phyloP scores from a whole-genome alignment of 139 green algal species.

The Tetratostichococcus sp. region DNA sequence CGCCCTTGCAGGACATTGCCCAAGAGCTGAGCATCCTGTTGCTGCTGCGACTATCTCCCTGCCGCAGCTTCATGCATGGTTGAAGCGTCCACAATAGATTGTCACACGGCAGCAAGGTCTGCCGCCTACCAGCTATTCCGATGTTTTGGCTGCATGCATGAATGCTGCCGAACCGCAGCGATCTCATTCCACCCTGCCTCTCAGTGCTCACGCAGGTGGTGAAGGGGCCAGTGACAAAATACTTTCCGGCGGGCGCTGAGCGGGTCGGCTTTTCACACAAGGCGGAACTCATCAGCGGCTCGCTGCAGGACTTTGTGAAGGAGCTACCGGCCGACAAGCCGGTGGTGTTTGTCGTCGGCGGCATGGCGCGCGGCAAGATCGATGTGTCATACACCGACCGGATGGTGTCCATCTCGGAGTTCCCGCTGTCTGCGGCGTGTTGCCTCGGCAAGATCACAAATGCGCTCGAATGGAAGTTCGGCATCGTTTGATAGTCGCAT shows the following conservation, averaged over 20 bases:
- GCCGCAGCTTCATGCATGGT: too few species aligned
- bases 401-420: conserved; percentile 85
- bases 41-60: too few species aligned
- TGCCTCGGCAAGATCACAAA: conserved; percentile 81
- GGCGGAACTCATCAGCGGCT: conserved; percentile 47
- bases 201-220: conserved; percentile 76
- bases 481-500: conserved; percentile 64
- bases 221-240: conserved; percentile 83
- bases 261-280: conserved; percentile 81
- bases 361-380: conserved; percentile 89
- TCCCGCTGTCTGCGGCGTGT: conserved; percentile 86
- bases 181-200: too few species aligned
- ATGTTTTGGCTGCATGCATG: too few species aligned
- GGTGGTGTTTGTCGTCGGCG: conserved; percentile 87
- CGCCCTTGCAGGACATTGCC: too few species aligned
- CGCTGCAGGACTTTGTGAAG: conserved; percentile 38
- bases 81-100: too few species aligned
- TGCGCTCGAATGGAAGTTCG: conserved; percentile 83
- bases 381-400: conserved; percentile 80
- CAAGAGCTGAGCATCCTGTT: too few species aligned
- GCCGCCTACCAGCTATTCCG: too few species aligned
- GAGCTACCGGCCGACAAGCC: conserved; percentile 37
- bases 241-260: conserved; percentile 62
- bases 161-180: too few species aligned
- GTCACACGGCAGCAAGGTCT: too few species aligned